phyloP scores from a whole-genome alignment of 371 early-diverging fungal species.

The Mortierella sp. region DNA sequence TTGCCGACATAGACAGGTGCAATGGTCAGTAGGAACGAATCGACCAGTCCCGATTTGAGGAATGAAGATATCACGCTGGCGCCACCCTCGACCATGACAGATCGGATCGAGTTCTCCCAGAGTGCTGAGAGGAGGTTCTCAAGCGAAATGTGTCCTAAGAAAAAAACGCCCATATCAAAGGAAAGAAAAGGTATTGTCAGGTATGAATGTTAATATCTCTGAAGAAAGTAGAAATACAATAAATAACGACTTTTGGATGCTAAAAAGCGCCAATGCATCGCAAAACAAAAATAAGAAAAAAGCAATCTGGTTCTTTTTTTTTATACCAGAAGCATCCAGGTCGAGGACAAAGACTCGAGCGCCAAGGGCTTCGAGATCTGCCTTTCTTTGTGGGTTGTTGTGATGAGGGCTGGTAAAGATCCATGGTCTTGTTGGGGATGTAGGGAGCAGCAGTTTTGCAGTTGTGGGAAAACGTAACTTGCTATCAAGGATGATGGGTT shows the following conservation, averaged over 20 bases:
- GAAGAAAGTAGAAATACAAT: not conserved
- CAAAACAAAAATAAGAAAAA: too few relatives aligned
- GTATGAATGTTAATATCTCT: not conserved
- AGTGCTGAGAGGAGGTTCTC: conserved; percentile 49
- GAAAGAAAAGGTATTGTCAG: not conserved
- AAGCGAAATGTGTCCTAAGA: conserved; percentile 22
- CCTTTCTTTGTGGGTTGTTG: conserved; percentile 29
- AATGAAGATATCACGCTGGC: conserved; percentile 83
- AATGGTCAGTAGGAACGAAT: conserved; percentile 82
- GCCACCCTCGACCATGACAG: conserved; percentile 96
- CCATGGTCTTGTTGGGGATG: conserved; percentile 59
- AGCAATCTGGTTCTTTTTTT: too few relatives aligned
- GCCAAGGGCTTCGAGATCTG: conserved; percentile 30
- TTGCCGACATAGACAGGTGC: conserved; percentile 82
- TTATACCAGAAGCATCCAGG: conserved; percentile 24
- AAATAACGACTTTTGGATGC: too few relatives aligned
- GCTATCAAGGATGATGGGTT: conserved; percentile 91
- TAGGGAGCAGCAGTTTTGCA: conserved; percentile 65
- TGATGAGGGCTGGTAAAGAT: conserved; percentile 41
- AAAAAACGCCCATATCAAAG: too few relatives aligned
- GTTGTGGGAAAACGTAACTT: conserved; percentile 67
- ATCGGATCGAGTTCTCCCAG: conserved; percentile 57
- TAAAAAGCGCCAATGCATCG: too few relatives aligned
- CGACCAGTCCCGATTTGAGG: conserved; percentile 63
- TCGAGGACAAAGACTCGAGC: conserved; percentile 33